Base-by-base conservation (phyloP, 345 rosid genomes). In the Rhodomyrtus tomentosa region DNA sequence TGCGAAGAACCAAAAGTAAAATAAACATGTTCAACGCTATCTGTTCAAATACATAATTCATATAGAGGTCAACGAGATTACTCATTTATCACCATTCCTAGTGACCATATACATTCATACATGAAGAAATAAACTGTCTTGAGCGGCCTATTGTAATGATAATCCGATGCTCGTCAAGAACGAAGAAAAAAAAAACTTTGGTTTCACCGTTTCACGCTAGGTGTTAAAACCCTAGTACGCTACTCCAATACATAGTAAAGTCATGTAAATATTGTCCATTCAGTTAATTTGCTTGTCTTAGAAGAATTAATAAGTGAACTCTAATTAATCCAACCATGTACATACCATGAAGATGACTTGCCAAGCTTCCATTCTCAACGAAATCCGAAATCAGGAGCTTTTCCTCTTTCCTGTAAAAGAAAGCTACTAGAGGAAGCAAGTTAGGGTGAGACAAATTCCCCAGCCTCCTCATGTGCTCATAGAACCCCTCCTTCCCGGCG, bases 371-470 rank as follows among this genome's bases (percentile, higher is more conserved):
- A 83, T 92, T 93, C 18, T 89, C 86, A 73, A 91, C 88, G 76
- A 87, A 95, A 85, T 93, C 93, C 49, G 93, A 92, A 40, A 95
- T 90, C 89, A 95, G 85, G 85, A 95, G 96, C 92, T 95, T 96
- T 86, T 96, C 98, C 53, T 96, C 96, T 86, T 92, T 94, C 56
- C 95, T 90, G 22, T 92, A 93, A 81, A 92, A 93, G 86, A 88
- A 94, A 0, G 98, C 97, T 7, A 94, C 88, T 38, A 94, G 87
- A 0, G 97, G 92, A 27, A 96, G 93, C 83, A 95, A 88, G 85
- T 95, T 95, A 16, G 96, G 90, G 73, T 96, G 98, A 22, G 95
- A 91, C 84, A 95, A 84, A 10, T 86, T 83, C 27, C 98, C 98
- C 5, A 95, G 89, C 88, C 89, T 91, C 81, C 83, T 88, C 96